These are phyloP conservation scores for Penicillium nordicum DNA, from an alignment of 2,329 filamentous ascomycete genomes.

Conservation along the genomic window DNA sequence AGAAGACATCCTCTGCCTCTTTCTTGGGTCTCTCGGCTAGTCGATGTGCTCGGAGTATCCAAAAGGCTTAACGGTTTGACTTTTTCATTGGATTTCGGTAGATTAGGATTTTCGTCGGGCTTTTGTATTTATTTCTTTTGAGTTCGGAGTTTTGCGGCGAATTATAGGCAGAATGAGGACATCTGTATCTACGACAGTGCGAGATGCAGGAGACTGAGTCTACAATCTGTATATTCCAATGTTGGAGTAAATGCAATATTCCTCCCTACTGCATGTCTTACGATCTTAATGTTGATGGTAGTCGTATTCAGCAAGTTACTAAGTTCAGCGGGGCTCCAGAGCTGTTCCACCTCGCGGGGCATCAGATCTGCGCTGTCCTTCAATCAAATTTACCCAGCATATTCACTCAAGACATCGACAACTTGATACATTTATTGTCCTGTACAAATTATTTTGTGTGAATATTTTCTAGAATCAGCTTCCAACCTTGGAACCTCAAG, in stretches of 20 bases:
- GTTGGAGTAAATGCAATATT: constrained; percentile 3
- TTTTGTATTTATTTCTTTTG: neutral
- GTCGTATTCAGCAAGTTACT: neutral
- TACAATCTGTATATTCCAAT: constrained; percentile 2
- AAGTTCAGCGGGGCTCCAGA: neutral
- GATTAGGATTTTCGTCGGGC: neutral
- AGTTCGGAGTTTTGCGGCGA: neutral
- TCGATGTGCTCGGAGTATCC: neutral
- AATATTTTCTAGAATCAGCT: neutral
- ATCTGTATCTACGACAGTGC: constrained; percentile 1
- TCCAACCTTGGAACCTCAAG: neutral
- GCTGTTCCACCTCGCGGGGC: constrained; percentile 3
- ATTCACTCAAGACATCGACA: neutral
- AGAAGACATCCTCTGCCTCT: constrained; percentile 6
- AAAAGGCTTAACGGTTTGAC: neutral
- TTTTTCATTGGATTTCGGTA: neutral
- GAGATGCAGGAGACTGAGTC: neutral
- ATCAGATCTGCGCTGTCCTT: neutral
- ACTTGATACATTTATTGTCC: neutral
- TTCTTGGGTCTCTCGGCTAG: neutral
- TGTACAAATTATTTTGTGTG: neutral
- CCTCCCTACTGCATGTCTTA: neutral
- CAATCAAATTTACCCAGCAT: neutral
- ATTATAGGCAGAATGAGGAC: neutral
- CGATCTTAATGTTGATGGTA: neutral